These are phyloP conservation scores for Neospora caninum DNA, from an alignment of 169 alveolate genomes.

Conservation along the genomic window DNA sequence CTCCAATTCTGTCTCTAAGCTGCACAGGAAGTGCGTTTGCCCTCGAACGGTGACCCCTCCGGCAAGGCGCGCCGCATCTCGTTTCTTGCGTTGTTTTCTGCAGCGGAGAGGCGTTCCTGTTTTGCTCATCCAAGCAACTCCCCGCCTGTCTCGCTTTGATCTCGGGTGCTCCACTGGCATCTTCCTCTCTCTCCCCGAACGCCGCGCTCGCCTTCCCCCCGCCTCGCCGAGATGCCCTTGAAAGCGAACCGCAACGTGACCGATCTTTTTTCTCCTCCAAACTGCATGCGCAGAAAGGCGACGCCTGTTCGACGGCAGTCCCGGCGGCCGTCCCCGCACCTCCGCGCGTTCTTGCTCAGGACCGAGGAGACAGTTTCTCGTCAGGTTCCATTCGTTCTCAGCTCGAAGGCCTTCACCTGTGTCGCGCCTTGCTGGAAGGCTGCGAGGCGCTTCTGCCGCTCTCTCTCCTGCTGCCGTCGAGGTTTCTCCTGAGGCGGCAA, in stretches of 20 bases:
- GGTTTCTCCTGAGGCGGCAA: not conserved
- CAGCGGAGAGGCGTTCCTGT: conserved; percentile 66
- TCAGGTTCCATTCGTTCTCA: conserved; percentile 1
- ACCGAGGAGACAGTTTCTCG: not conserved
- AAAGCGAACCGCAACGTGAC: not conserved
- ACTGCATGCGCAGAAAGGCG: not conserved
- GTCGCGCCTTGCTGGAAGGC: conserved; percentile 63
- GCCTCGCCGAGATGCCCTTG: not conserved
- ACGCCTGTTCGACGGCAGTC: not conserved
- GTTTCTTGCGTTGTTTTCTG: not conserved
- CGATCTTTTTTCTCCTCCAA: not conserved
- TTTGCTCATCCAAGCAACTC: conserved; percentile 41
- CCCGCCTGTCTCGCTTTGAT: not conserved
- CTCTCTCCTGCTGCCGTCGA: not conserved
- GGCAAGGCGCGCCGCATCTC: too few relatives aligned
- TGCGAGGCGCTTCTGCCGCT: conserved; percentile 59
- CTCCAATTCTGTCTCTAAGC: too few relatives aligned
- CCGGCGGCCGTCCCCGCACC: not conserved
- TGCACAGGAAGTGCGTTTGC: too few relatives aligned
- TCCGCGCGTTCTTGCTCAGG: not conserved
- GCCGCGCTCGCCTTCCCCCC: too few relatives aligned
- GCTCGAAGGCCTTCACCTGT: conserved; percentile 54
- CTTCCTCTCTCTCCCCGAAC: not conserved
- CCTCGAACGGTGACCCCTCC: too few relatives aligned
- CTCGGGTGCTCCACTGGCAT: not conserved